Evolutionary conservation across 2,329 filamentous ascomycete genomes (phyloP).

Genomic region (Pezicula radicicola): DNA sequence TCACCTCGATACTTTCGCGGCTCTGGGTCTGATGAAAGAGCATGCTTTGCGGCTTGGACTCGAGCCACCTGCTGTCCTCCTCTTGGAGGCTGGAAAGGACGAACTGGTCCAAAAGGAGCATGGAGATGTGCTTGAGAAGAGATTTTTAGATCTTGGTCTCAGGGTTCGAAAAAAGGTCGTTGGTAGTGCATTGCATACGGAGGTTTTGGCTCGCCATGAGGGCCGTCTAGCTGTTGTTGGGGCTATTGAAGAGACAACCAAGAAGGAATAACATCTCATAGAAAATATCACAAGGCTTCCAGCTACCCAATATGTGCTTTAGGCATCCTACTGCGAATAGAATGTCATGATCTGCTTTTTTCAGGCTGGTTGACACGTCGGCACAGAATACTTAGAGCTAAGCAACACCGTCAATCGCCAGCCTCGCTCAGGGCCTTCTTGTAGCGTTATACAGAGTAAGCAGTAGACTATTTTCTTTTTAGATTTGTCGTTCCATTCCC

Average conservation of each 20-base stretch:
- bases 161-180: constrained; percentile 42
- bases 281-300: too few relatives aligned
- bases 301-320: neutral
- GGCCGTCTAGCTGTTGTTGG: constrained; percentile 43
- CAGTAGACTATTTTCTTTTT: too few relatives aligned
- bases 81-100: constrained; percentile 52
- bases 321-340: neutral
- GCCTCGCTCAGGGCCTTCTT: too few relatives aligned
- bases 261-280: neutral
- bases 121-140: constrained; percentile 40
- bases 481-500: too few relatives aligned
- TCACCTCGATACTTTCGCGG: constrained; percentile 52
- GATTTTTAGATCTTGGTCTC: constrained; percentile 46
- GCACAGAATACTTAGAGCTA: too few relatives aligned
- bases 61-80: constrained; percentile 6
- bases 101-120: constrained; percentile 55
- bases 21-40: constrained; percentile 41
- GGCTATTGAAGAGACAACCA: constrained; percentile 30
- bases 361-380: too few relatives aligned
- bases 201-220: constrained; percentile 45
- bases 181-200: constrained; percentile 52
- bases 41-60: constrained; percentile 20
- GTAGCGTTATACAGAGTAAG: too few relatives aligned
- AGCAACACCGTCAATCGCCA: too few relatives aligned
- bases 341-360: too few relatives aligned